phyloP scores from a whole-genome alignment of 2,329 filamentous ascomycete genomes.

The Beauveria rudraprayagi region DNA sequence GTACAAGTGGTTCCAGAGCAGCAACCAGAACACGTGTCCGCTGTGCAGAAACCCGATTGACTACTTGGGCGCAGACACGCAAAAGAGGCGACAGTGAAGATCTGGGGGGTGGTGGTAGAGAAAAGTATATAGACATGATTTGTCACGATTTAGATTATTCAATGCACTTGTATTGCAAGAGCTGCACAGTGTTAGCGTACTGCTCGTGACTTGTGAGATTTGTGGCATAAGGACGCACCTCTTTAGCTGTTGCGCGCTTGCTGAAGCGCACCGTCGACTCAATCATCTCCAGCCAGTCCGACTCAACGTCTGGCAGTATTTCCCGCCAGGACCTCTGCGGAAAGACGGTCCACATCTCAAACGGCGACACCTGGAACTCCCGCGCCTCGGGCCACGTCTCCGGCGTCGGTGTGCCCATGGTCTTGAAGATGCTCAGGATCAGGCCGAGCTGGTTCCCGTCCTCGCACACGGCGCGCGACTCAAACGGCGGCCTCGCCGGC shows the following conservation, averaged over 20 bases:
- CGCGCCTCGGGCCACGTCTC: slow-evolving; percentile 75
- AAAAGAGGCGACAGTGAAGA: slow-evolving; percentile 25
- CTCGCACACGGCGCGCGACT: slow-evolving; percentile 63
- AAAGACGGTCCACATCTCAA: slow-evolving; percentile 81
- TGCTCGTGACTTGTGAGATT: too few relatives aligned
- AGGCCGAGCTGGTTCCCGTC: slow-evolving; percentile 87
- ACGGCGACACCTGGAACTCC: slow-evolving; percentile 64
- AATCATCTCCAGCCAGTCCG: slow-evolving; percentile 57
- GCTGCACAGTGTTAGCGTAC: background rate
- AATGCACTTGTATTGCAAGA: slow-evolving; percentile 4
- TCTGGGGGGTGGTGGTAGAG: slow-evolving; percentile 5
- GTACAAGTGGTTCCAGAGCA: slow-evolving; percentile 95
- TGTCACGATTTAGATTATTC: slow-evolving; percentile 6
- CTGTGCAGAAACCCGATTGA: slow-evolving; percentile 85
- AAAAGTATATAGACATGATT: slow-evolving; percentile 16
- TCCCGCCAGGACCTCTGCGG: slow-evolving; percentile 58
- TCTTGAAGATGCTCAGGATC: slow-evolving; percentile 88
- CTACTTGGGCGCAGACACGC: slow-evolving; percentile 38
- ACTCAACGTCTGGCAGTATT: slow-evolving; percentile 55
- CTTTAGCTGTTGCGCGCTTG: slow-evolving; percentile 55
- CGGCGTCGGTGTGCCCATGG: slow-evolving; percentile 75
- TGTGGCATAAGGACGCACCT: slow-evolving; percentile 20
- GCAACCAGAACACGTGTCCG: slow-evolving; percentile 85
- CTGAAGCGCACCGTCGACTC: slow-evolving; percentile 63
- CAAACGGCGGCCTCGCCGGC: slow-evolving; percentile 61